Conservation (phyloP, 805 yeast genomes). For the Myxozyma udenii region DNA sequence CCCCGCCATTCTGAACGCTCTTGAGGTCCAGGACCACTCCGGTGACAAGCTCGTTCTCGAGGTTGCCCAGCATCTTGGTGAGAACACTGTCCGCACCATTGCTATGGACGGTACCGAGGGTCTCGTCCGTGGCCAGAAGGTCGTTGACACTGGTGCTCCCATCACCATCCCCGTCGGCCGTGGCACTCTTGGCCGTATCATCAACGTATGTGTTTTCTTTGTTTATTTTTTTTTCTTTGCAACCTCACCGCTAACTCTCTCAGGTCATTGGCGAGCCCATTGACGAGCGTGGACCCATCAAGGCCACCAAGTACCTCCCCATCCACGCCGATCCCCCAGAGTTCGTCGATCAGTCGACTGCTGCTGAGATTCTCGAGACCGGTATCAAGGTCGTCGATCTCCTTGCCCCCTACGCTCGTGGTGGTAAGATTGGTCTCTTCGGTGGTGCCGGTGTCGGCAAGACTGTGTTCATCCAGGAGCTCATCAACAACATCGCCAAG, state of each 20-base stretch:
- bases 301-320: slow-evolving; percentile 89
- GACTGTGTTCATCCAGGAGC: slow-evolving; percentile 99
- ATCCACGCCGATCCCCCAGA: slow-evolving; percentile 98
- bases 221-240: slow-evolving; percentile 36
- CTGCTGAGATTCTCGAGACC: slow-evolving; percentile 97
- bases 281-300: slow-evolving; percentile 99
- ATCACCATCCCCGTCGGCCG: slow-evolving; percentile 99
- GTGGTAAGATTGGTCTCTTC: slow-evolving; percentile 99
- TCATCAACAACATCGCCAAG: slow-evolving; percentile 99
- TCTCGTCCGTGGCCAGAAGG: slow-evolving; percentile 94
- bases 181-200: slow-evolving; percentile 97
- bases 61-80: slow-evolving; percentile 99
- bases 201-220: slow-evolving; percentile 54
- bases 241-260: neutral
- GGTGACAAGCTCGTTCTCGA: slow-evolving; percentile 84
- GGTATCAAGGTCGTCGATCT: slow-evolving; percentile 99
- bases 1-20: slow-evolving; percentile 96
- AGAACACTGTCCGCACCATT: slow-evolving; percentile 99
- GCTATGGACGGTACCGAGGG: slow-evolving; percentile 99
- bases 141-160: slow-evolving; percentile 95
- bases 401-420: slow-evolving; percentile 99
- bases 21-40: slow-evolving; percentile 74
- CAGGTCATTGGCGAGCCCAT: slow-evolving; percentile 90
- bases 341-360: slow-evolving; percentile 94
- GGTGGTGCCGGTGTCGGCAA: slow-evolving; percentile 99